phyloP scores from a whole-genome alignment of 2,329 filamentous ascomycete genomes.

The Nannizziopsis arthrosporioides region DNA sequence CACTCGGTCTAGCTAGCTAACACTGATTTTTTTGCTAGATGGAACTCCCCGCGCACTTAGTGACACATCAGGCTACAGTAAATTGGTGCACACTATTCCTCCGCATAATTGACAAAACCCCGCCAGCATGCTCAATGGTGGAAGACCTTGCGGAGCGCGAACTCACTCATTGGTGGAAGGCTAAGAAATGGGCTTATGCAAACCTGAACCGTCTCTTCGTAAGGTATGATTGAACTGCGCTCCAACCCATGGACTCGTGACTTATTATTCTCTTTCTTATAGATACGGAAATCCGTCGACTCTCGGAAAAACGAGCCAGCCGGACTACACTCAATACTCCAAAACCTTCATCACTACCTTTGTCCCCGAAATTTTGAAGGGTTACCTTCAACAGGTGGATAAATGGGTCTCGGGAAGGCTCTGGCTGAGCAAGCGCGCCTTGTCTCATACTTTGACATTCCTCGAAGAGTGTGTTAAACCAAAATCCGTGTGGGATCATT shows the following conservation, averaged over 20 bases:
- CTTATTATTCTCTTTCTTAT: slow-evolving; percentile 7
- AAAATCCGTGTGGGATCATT: slow-evolving; percentile 89
- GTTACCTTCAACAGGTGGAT: slow-evolving; percentile 88
- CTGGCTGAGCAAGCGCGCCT: slow-evolving; percentile 87
- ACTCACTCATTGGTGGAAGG: slow-evolving; percentile 97
- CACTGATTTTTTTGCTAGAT: slow-evolving; percentile 44
- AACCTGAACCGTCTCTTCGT: slow-evolving; percentile 94
- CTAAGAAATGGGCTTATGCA: slow-evolving; percentile 98
- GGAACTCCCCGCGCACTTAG: slow-evolving; percentile 67
- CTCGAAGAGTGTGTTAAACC: slow-evolving; percentile 95
- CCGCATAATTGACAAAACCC: slow-evolving; percentile 72
- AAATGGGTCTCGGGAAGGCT: slow-evolving; percentile 91
- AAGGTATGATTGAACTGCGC: slow-evolving; percentile 44
- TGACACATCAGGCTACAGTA: slow-evolving; percentile 71
- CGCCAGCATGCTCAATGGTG: slow-evolving; percentile 64
- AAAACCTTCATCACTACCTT: slow-evolving; percentile 86
- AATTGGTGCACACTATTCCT: slow-evolving; percentile 96
- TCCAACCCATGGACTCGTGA: neutral
- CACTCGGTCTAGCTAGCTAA: neutral
- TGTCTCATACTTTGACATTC: slow-evolving; percentile 89
- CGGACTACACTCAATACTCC: slow-evolving; percentile 69
- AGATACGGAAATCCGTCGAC: slow-evolving; percentile 83
- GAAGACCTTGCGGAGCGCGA: slow-evolving; percentile 79
- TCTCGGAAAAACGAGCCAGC: slow-evolving; percentile 59
- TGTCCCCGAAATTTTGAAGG: slow-evolving; percentile 89